phyloP scores from a whole-genome alignment of 352 stramenopile genomes.

The Globisporangium nunn region DNA sequence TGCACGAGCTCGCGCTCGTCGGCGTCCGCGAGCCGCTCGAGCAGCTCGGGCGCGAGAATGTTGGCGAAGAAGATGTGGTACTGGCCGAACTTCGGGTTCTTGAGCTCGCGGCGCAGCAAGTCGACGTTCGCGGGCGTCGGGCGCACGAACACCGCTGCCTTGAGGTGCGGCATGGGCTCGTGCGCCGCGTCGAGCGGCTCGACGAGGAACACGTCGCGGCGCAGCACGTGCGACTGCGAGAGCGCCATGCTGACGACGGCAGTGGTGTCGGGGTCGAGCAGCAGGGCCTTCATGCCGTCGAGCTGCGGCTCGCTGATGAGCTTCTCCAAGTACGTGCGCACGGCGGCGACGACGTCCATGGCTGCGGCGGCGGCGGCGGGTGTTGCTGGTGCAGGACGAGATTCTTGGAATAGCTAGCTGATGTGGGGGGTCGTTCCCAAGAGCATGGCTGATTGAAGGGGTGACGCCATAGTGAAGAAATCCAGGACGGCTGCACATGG shows the following conservation, averaged over 20 bases:
- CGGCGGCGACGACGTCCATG: conserved; percentile 71
- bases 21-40: conserved; percentile 94
- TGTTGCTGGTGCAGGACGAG: no score
- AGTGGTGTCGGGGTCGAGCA: conserved; percentile 94
- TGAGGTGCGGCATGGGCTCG: conserved; percentile 90
- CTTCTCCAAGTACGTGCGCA: conserved; percentile 77
- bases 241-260: conserved; percentile 94
- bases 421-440: not conserved
- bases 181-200: conserved; percentile 82
- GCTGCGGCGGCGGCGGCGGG: not conserved
- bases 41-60: conserved; percentile 89
- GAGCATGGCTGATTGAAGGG: no score
- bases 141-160: conserved; percentile 93
- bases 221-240: conserved; percentile 94
- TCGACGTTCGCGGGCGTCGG: conserved; percentile 91
- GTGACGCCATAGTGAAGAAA: no score
- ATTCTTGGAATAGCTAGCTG: not conserved
- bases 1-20: conserved; percentile 93
- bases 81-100: conserved; percentile 92
- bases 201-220: conserved; percentile 95
- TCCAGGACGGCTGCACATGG: no score
- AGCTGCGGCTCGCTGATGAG: conserved; percentile 77
- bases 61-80: conserved; percentile 99
- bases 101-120: conserved; percentile 89
- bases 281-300: conserved; percentile 95